Percentiles rank a stretch among this genome's conserved stretches.
Evolutionary conservation across 1,284 basidiomycete genomes (phyloP).

Genomic region (Austroboletus olivaceoglutinosus): DNA sequence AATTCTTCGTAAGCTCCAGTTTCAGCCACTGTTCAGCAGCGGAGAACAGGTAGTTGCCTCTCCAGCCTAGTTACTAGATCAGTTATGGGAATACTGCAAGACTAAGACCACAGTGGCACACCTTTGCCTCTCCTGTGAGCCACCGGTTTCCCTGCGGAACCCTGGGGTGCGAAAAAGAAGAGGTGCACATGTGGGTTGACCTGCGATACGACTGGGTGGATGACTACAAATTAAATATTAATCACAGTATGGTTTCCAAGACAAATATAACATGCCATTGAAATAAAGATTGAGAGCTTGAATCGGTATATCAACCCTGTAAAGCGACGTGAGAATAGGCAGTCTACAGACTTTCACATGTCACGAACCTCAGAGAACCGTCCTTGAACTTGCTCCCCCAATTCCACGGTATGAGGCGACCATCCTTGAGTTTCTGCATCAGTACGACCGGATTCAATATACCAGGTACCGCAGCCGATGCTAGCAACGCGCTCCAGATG

Average conservation of each 20-base stretch:
- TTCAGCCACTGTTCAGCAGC: slow-evolving; percentile 93
- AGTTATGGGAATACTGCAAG: neutral
- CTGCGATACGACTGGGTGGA: slow-evolving; percentile 93
- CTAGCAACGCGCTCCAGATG: slow-evolving; percentile 75
- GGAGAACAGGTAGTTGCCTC: slow-evolving; percentile 93
- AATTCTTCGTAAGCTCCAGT: slow-evolving; percentile 92
- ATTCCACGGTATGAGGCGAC: slow-evolving; percentile 87
- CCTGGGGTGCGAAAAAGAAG: slow-evolving; percentile 96
- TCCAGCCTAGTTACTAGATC: slow-evolving; percentile 62
- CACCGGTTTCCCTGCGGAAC: slow-evolving; percentile 91
- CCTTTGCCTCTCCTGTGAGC: slow-evolving; percentile 91
- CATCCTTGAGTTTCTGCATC: slow-evolving; percentile 89
- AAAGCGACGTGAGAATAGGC: slow-evolving; percentile 2
- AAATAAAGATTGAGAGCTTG: slow-evolving; percentile 92
- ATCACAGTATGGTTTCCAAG: neutral
- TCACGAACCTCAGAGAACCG: slow-evolving; percentile 71
- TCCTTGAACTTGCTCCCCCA: slow-evolving; percentile 94
- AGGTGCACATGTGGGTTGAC: slow-evolving; percentile 97
- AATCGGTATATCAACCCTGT: slow-evolving; percentile 89
- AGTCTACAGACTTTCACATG: neutral
- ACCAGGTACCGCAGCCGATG: slow-evolving; percentile 83
- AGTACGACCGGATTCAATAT: slow-evolving; percentile 87
- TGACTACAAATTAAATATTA: slow-evolving; percentile 53
- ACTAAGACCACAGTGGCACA: slow-evolving; percentile 20
- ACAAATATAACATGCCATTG: slow-evolving; percentile 55